phyloP scores from a whole-genome alignment of 352 stramenopile genomes.

The Pythium apleroticum region DNA sequence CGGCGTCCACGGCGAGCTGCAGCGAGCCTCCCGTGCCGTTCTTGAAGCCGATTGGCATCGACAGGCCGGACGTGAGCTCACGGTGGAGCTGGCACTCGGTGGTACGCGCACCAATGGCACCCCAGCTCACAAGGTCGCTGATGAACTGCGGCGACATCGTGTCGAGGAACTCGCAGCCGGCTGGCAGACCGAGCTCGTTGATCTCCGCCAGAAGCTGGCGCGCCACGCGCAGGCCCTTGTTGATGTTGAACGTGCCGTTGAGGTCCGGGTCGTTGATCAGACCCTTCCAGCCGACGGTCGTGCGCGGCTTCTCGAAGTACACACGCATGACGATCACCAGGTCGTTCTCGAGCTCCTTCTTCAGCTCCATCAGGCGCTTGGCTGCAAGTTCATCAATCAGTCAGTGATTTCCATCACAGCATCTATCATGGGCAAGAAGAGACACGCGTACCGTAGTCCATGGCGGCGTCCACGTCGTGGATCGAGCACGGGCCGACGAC shows the following conservation, averaged over 20 bases:
- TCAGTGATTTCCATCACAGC: background rate
- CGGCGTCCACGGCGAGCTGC: constrained; percentile 84
- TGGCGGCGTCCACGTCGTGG: constrained; percentile 83
- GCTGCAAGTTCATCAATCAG: constrained; percentile 27
- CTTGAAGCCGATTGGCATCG: constrained; percentile 92
- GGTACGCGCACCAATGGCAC: constrained; percentile 88
- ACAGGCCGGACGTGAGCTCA: constrained; percentile 87
- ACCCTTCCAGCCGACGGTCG: constrained; percentile 89
- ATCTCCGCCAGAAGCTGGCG: constrained; percentile 83
- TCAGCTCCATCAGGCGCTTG: constrained; percentile 62
- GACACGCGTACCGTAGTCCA: constrained; percentile 68
- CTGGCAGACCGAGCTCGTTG: constrained; percentile 85
- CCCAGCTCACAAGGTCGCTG: constrained; percentile 87
- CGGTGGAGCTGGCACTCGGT: constrained; percentile 90
- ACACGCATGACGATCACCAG: constrained; percentile 90
- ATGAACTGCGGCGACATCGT: constrained; percentile 92
- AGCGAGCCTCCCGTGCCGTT: constrained; percentile 87
- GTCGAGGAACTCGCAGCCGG: constrained; percentile 88
- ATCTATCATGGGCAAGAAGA: background rate
- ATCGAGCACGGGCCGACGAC: constrained; percentile 89
- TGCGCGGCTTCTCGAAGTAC: constrained; percentile 92
- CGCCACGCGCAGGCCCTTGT: constrained; percentile 85
- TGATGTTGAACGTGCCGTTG: constrained; percentile 90
- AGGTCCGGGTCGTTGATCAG: constrained; percentile 91
- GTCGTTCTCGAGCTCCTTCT: constrained; percentile 78